Conservation (phyloP, 768 basidiomycete species). For the Pholiota molesta region DNA sequence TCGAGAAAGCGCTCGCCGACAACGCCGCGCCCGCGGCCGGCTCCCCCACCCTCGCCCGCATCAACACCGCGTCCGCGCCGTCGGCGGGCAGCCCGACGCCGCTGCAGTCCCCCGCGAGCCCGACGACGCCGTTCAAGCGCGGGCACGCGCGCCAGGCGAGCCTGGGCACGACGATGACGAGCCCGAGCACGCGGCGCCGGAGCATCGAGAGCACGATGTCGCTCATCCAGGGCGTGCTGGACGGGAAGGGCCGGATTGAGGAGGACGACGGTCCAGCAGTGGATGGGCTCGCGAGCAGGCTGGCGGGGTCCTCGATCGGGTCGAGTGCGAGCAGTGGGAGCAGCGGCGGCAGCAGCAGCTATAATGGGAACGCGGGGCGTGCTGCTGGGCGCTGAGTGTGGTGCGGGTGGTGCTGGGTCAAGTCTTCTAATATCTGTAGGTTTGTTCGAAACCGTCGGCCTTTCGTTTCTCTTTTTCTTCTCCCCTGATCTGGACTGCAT, state of each 20-base stretch:
- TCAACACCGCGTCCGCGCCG: constrained; percentile 27
- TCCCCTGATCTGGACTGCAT: not conserved
- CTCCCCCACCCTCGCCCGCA: constrained; percentile 24
- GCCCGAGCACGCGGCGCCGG: constrained; percentile 88
- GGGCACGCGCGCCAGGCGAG: constrained; percentile 80
- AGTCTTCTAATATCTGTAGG: constrained; percentile 1
- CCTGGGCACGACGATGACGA: constrained; percentile 93
- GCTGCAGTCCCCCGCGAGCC: constrained; percentile 41
- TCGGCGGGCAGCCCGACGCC: constrained; percentile 29
- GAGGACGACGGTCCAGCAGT: constrained; percentile 45
- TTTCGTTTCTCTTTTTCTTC: not conserved
- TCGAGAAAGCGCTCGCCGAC: constrained; percentile 42
- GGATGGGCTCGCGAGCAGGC: constrained; percentile 33
- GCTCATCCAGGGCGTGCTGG: constrained; percentile 91
- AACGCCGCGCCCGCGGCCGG: constrained; percentile 24
- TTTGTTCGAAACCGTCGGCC: constrained; percentile 3
- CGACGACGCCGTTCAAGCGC: constrained; percentile 59
- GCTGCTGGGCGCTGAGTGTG: constrained; percentile 4
- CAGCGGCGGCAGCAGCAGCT: not conserved
- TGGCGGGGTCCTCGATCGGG: constrained; percentile 37
- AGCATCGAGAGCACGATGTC: constrained; percentile 95
- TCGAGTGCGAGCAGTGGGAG: constrained; percentile 11
- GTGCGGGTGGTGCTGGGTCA: not conserved
- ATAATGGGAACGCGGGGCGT: not conserved
- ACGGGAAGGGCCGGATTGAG: constrained; percentile 55